Percentiles rank a stretch among this genome's conserved stretches.
Conservation (phyloP, 179 eudicot species). For the Gypsophila paniculata region DNA sequence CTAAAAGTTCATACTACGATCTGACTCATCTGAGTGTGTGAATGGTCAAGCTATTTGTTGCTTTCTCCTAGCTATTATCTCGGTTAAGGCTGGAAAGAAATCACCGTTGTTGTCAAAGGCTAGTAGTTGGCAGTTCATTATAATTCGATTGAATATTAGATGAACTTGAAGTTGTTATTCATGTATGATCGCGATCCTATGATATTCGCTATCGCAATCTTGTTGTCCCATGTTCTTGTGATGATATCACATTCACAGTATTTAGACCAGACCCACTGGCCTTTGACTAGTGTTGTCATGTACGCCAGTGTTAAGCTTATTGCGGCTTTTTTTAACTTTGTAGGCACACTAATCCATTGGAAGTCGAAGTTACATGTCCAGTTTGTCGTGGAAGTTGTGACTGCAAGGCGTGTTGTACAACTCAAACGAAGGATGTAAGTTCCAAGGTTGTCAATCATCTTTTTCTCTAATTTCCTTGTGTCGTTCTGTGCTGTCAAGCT, state of each 20-base stretch:
- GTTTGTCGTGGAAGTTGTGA: slow-evolving; percentile 70
- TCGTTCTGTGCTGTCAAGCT: too few relatives aligned
- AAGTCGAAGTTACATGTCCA: slow-evolving; percentile 60
- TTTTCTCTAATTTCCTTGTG: background rate
- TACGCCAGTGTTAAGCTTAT: slow-evolving; percentile 3
- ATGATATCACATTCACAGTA: background rate
- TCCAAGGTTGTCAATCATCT: slow-evolving; percentile 41
- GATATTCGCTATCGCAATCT: background rate
- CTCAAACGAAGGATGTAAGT: slow-evolving; percentile 38
- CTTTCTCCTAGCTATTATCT: background rate
- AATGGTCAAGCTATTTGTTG: background rate
- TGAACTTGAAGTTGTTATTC: background rate
- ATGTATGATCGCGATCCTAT: slow-evolving; percentile 3
- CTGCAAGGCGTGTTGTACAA: slow-evolving; percentile 56
- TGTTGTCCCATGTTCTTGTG: background rate
- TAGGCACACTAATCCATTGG: slow-evolving; percentile 55
- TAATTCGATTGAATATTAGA: background rate
- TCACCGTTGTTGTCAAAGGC: background rate
- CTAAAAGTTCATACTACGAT: background rate
- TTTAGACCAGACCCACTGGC: background rate
- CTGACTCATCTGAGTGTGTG: background rate
- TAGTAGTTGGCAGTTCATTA: background rate
- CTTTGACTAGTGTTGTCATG: too few relatives aligned
- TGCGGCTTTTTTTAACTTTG: slow-evolving; percentile 17
- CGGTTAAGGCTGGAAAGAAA: background rate